Evolutionary conservation across 768 basidiomycete species (phyloP).

Genomic region (Psilocybe cubensis): DNA sequence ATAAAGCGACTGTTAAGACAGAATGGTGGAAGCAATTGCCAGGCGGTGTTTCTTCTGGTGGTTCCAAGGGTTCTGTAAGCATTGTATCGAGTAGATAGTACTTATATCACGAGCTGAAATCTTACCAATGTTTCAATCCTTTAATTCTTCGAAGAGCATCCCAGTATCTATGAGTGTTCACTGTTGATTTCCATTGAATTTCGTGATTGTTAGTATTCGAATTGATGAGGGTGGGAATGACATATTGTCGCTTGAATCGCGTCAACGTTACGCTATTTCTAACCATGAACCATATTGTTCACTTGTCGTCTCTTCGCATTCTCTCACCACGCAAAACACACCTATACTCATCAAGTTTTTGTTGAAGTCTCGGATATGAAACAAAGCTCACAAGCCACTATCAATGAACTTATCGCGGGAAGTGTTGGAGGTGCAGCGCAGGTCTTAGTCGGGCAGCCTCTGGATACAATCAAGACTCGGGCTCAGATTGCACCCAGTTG

Average conservation of each 20-base stretch:
- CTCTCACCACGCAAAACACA: background rate
- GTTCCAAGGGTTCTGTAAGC: conserved; percentile 26
- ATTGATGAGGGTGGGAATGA: no score
- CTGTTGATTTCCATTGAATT: no score
- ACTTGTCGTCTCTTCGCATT: background rate
- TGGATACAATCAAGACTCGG: conserved; percentile 88
- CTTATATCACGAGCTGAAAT: no score
- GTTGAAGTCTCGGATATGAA: conserved; percentile 12
- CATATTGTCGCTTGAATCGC: conserved; percentile 14
- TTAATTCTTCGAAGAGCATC: no score
- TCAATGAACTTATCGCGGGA: conserved; percentile 87
- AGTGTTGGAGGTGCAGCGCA: conserved; percentile 94
- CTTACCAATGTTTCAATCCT: no score
- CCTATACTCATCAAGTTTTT: background rate
- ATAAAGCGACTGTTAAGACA: conserved; percentile 21
- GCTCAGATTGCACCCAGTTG: conserved; percentile 86
- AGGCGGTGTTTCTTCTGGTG: conserved; percentile 10
- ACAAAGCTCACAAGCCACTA: conserved; percentile 48
- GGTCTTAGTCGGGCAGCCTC: conserved; percentile 91
- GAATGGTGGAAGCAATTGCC: conserved; percentile 54
- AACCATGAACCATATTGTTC: background rate
- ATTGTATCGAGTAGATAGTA: conserved; percentile 3
- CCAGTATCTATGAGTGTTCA: no score
- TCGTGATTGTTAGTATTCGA: no score
- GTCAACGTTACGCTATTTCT: conserved; percentile 21